Conservation (phyloP, 2,329 filamentous ascomycete species). For the Penicillium janthinellum region DNA sequence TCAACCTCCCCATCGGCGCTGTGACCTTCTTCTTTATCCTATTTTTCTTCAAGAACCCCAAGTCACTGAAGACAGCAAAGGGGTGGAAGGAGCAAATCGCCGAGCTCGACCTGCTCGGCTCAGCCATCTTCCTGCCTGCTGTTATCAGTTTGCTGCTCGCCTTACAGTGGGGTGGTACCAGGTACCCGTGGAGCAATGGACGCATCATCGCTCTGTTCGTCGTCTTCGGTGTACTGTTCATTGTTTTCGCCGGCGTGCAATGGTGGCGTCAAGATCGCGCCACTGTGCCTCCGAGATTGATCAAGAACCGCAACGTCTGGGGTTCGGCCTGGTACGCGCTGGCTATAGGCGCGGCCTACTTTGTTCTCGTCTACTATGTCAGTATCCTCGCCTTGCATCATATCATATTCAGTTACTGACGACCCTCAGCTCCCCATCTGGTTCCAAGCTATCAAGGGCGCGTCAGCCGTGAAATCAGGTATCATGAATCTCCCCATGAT, state of each 20-base stretch:
- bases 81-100: slow-evolving; percentile 29
- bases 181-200: slow-evolving; percentile 47
- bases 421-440: slow-evolving; percentile 44
- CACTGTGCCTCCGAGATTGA: slow-evolving; percentile 49
- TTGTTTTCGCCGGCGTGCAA: slow-evolving; percentile 44
- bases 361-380: slow-evolving; percentile 50
- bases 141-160: slow-evolving; percentile 53
- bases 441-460: slow-evolving; percentile 45
- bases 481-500: slow-evolving; percentile 43
- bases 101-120: slow-evolving; percentile 48
- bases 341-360: slow-evolving; percentile 47
- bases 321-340: slow-evolving; percentile 46
- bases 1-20: slow-evolving; percentile 42
- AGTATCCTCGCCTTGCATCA: background rate
- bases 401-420: background rate
- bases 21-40: slow-evolving; percentile 37
- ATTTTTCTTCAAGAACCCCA: slow-evolving; percentile 33
- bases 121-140: slow-evolving; percentile 47
- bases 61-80: slow-evolving; percentile 30
- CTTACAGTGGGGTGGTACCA: slow-evolving; percentile 51
- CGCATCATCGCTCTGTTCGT: slow-evolving; percentile 54
- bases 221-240: slow-evolving; percentile 53
- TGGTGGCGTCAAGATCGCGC: slow-evolving; percentile 44
- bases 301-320: slow-evolving; percentile 48
- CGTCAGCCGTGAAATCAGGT: slow-evolving; percentile 38